phyloP scores from a whole-genome alignment of 192 early-diverging fungal genomes.

The Backusella australiensis region DNA sequence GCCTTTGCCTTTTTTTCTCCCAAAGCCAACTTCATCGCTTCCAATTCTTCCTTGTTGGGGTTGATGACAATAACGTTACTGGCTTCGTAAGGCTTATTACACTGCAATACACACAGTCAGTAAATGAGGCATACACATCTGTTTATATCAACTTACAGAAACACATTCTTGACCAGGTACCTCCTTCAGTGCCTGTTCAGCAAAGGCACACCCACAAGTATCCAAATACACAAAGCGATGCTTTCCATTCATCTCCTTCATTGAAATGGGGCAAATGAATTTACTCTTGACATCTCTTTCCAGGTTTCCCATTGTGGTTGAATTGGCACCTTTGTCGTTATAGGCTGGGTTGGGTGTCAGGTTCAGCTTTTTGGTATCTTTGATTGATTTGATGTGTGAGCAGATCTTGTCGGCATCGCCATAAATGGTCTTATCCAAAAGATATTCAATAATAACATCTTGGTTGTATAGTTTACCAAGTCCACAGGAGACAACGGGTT shows the following conservation, averaged over 20 bases:
- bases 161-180: slow-evolving; percentile 63
- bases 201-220: slow-evolving; percentile 78
- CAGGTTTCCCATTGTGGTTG: slow-evolving; percentile 46
- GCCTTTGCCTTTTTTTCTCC: slow-evolving; percentile 47
- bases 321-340: slow-evolving; percentile 35
- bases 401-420: slow-evolving; percentile 80
- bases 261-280: slow-evolving; percentile 78
- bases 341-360: slow-evolving; percentile 67
- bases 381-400: slow-evolving; percentile 66
- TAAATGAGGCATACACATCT: neutral
- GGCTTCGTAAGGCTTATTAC: slow-evolving; percentile 55
- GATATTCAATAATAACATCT: slow-evolving; percentile 70
- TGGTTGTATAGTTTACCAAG: slow-evolving; percentile 87
- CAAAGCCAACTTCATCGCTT: slow-evolving; percentile 53
- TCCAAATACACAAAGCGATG: slow-evolving; percentile 59
- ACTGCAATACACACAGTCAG: slow-evolving; percentile 37
- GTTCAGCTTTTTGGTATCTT: slow-evolving; percentile 70
- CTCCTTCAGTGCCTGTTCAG: slow-evolving; percentile 74
- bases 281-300: slow-evolving; percentile 50
- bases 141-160: slow-evolving; percentile 37
- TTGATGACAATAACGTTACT: slow-evolving; percentile 72
- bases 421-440: slow-evolving; percentile 67
- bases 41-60: slow-evolving; percentile 61
- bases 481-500: slow-evolving; percentile 66
- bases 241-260: slow-evolving; percentile 87